Evolutionary conservation across 306 rosid species (phyloP), one percentile per base, ranked within the genome.

Genomic region (Medicago arabica): DNA sequence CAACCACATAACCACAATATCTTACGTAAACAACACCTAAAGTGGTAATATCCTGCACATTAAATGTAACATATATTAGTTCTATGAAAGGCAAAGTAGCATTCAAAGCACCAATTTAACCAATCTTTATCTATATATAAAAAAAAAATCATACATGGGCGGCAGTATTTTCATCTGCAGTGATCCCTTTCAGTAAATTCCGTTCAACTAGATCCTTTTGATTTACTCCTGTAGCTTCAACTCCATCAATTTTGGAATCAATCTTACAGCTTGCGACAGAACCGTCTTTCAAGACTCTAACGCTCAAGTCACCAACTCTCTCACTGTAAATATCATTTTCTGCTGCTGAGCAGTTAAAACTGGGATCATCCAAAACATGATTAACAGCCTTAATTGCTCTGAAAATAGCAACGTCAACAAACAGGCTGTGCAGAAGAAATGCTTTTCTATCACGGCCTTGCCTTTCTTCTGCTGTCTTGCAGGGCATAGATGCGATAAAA

Each of bases 161-260:
- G 71, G 97, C 97, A 40, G 97, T 95, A 83, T 92, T 95, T 86
- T 95, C 98, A 78, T 95, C 98, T 61, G 98, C 98, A 19, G 97
- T 95, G 76, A 95, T 95, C 79, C 98, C 98, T 85, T 95, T 92
- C 72, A 95, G 78, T 54, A 95, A 87, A 85, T 95, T 95, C 51
- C 97, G 84, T 65, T 95, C 87, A n/a, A 85, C 82, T 62, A 92
- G 78, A 79, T 86, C 85, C 81, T 84, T 84, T 75, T 72, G 81
- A 75, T 69, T 86, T 85, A 85, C 82, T 76, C 92, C 90, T 54
- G 89, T 80, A 31, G 97, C 97, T 82, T 82, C 91, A 76, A 85
- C 82, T 77, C 98, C 97, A 61, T 95, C 98, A 68, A 95, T 92
- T 82, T 95, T 95, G 40, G 98, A 90, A 77, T 92, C 98, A 51